Conservation (phyloP, 1,139 yeast species). For the Lizanozyma gosingica region DNA sequence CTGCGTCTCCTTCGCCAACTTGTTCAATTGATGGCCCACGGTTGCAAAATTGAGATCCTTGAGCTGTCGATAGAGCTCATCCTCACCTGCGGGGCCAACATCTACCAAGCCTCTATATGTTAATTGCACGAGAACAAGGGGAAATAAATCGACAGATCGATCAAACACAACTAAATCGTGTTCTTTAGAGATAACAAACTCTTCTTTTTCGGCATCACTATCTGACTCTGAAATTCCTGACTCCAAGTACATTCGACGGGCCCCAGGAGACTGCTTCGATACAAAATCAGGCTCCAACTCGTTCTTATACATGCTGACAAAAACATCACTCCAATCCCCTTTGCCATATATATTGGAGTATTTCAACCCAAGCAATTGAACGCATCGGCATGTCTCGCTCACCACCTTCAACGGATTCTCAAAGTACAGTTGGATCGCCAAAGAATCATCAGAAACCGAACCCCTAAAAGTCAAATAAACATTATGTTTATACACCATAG, state of each 20-base stretch:
- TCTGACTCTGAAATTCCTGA: no score
- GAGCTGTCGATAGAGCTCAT: slow-evolving; percentile 22
- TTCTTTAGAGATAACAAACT: slow-evolving; percentile 9
- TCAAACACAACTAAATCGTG: slow-evolving; percentile 35
- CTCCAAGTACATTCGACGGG: neutral
- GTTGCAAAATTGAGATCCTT: slow-evolving; percentile 34
- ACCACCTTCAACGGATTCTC: neutral
- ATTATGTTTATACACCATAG: neutral
- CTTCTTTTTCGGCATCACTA: neutral
- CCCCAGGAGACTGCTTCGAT: slow-evolving; percentile 4
- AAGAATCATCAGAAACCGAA: no score
- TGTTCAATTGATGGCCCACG: slow-evolving; percentile 31
- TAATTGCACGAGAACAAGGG: slow-evolving; percentile 28
- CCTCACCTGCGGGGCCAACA: slow-evolving; percentile 18
- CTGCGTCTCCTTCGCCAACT: slow-evolving; percentile 29
- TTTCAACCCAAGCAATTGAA: slow-evolving; percentile 17
- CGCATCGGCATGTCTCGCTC: neutral
- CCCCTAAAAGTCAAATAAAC: neutral
- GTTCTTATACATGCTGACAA: slow-evolving; percentile 18
- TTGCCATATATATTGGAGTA: slow-evolving; percentile 24
- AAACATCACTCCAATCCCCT: slow-evolving; percentile 29
- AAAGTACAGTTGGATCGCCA: no score
- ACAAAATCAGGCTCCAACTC: slow-evolving; percentile 21
- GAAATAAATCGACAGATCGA: slow-evolving; percentile 29
- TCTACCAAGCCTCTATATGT: slow-evolving; percentile 35